Conservation (phyloP, 2,329 filamentous ascomycete genomes). For the Penicillium sp. region DNA sequence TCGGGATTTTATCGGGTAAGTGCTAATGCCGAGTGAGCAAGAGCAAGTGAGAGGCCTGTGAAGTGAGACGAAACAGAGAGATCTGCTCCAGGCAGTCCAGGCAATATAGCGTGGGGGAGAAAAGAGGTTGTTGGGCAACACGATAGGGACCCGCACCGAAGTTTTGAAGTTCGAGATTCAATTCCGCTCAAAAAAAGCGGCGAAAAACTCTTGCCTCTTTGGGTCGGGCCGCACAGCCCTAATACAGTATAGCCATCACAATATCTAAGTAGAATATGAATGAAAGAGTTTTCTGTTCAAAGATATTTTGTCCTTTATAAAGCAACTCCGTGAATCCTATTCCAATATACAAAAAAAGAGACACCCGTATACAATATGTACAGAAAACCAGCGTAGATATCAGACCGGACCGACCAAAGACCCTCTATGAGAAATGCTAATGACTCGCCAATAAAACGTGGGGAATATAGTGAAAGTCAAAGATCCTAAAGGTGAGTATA, state of each 20-base stretch:
- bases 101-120: slow-evolving; percentile 17
- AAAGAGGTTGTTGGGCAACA: slow-evolving; percentile 10
- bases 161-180: slow-evolving; percentile 31
- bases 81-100: slow-evolving; percentile 43
- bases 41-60: neutral
- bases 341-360: neutral
- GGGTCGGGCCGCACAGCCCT: slow-evolving; percentile 22
- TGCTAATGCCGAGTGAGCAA: neutral
- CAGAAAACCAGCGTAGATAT: neutral
- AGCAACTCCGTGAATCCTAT: neutral
- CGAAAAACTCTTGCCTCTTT: slow-evolving; percentile 22
- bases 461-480: neutral
- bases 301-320: neutral
- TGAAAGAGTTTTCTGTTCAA: neutral
- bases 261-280: neutral
- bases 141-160: slow-evolving; percentile 24
- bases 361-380: neutral
- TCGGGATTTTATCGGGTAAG: slow-evolving; percentile 7
- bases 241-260: slow-evolving; percentile 1
- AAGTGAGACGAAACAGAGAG: neutral
- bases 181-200: slow-evolving; percentile 22
- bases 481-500: neutral
- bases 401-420: slow-evolving; percentile 1
- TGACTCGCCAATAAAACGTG: slow-evolving; percentile 34
- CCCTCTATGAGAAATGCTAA: slow-evolving; percentile 1